Evolutionary conservation across 1,139 yeast species (phyloP), one percentile per base, ranked within the genome.

Genomic region (Scheffersomyces lignicola): DNA sequence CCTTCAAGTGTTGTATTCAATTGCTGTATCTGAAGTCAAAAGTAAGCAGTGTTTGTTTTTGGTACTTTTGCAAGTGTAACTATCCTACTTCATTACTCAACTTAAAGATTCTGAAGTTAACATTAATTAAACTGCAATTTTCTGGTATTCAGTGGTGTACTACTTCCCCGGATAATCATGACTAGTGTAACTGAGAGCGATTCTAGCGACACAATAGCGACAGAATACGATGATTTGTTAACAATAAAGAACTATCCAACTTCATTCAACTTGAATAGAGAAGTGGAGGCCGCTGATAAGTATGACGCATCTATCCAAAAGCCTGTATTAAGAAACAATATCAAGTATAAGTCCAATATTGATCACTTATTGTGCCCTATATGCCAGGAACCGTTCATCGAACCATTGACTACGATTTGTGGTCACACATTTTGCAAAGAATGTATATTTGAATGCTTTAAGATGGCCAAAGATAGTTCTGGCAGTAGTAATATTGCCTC

Each of bases 321-420:
- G 26, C 69, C 70, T 1, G 73, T 67, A 39, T 38, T 64, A 29
- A 46, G 73, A 33, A 63, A 59, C 34, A 33, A 29, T 27, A 48
- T 56, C 35, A 58, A 51, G 35, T 69, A 68, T 40, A 49, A 55
- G 28, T 61, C 60, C 34, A 49, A 48, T 51, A 78, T 65, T 15
- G 85, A 79, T 24, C 83, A 80, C 51, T 52, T 77, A 36, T 65
- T 59, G 37, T 78, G 83, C 45, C 81, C 83, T 3, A 67, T 78
- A 7, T 78, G 83, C 45, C 79, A 76, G 42, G 72, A 72, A 36
- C 81, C 83, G 3, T 76, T 77, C 43, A 58, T 73, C 6, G 60
- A 63, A 31, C 84, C 84, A 0, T 55, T 73, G 41, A 73, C 80
- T 4, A 78, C 84, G 0, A 50, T 65, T 1, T 78, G 84, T 58